These are phyloP conservation scores for Cryptosporidium ubiquitum DNA, from an alignment of 169 alveolate species.

Conservation along the genomic window DNA sequence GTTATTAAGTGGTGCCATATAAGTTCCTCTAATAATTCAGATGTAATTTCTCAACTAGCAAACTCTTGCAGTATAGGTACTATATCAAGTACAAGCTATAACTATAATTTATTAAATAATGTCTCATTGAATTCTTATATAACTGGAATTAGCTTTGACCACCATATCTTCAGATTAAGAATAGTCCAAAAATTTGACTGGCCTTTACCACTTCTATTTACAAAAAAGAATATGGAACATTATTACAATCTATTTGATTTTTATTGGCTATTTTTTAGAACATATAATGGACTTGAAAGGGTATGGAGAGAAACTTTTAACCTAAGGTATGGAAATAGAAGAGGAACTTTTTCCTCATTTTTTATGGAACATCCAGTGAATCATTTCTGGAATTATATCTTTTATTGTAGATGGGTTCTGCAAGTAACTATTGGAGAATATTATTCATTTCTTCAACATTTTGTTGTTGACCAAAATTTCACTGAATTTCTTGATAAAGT, in stretches of 20 bases:
- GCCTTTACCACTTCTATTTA: conserved; percentile 42
- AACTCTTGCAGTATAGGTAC: not conserved
- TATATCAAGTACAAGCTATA: not conserved
- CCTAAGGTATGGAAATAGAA: conserved; percentile 49
- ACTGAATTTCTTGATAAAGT: conserved; percentile 6
- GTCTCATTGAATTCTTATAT: conserved; percentile 6
- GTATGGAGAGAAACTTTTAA: conserved; percentile 55
- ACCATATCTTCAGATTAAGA: conserved; percentile 44
- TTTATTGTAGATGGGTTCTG: conserved; percentile 65
- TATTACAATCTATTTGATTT: conserved; percentile 61
- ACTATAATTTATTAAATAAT: conserved; percentile 5
- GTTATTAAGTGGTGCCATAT: conserved; percentile 53
- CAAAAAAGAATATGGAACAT: conserved; percentile 63
- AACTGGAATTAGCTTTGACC: conserved; percentile 18
- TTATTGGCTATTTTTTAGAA: conserved; percentile 42
- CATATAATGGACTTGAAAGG: conserved; percentile 31
- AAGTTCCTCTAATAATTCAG: conserved; percentile 21
- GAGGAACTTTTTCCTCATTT: not conserved
- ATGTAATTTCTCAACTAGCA: conserved; percentile 30
- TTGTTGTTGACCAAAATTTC: conserved; percentile 2
- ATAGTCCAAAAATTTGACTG: conserved; percentile 21
- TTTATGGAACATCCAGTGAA: not conserved
- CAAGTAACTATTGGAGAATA: conserved; percentile 41
- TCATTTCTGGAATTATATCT: conserved; percentile 49
- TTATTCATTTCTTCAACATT: conserved; percentile 34